These are phyloP conservation scores for Corymbia maculata DNA, from an alignment of 345 rosid genomes.

Conservation along the genomic window DNA sequence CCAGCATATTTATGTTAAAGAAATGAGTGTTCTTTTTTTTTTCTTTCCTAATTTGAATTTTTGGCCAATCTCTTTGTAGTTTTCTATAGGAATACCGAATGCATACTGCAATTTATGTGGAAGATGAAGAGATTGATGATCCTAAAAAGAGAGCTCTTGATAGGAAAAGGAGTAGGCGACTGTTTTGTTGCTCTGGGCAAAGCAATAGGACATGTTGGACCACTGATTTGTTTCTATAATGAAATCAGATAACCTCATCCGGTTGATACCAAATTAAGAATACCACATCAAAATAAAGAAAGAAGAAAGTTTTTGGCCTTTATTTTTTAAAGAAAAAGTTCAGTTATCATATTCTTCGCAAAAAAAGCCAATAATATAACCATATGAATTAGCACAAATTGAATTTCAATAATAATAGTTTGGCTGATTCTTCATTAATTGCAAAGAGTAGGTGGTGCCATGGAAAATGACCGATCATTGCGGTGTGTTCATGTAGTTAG, in stretches of 20 bases:
- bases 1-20: background rate
- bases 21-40: background rate
- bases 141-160: background rate
- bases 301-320: background rate
- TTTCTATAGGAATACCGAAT: background rate
- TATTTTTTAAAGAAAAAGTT: background rate
- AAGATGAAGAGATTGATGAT: background rate
- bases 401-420: too few relatives aligned
- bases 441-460: too few relatives aligned
- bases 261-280: background rate
- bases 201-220: background rate
- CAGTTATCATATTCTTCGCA: too few relatives aligned
- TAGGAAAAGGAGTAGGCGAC: background rate
- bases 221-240: background rate
- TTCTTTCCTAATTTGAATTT: background rate
- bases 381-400: too few relatives aligned
- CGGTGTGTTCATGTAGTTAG: too few relatives aligned
- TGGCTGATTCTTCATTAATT: too few relatives aligned
- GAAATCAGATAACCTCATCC: background rate
- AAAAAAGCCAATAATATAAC: too few relatives aligned
- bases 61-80: background rate
- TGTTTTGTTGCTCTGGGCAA: background rate
- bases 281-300: background rate
- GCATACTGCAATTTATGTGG: background rate
- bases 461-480: too few relatives aligned